phyloP scores from a whole-genome alignment of 805 yeast genomes.

The Tanozyma kutaoensis region DNA sequence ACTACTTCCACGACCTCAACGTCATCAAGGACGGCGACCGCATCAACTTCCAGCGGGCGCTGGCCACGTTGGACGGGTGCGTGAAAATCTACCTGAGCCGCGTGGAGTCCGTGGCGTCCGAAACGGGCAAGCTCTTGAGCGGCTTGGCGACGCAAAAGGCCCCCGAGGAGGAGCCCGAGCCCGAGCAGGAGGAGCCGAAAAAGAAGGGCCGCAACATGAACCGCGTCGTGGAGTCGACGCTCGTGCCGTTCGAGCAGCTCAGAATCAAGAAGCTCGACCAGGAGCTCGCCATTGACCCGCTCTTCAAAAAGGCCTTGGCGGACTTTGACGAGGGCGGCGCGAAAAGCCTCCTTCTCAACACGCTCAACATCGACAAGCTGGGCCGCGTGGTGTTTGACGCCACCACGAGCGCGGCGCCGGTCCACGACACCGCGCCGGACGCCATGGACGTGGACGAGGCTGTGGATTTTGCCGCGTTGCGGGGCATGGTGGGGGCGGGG shows the following conservation, averaged over 20 bases:
- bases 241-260: constrained; percentile 30
- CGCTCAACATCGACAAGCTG: constrained; percentile 37
- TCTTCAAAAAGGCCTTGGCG: constrained; percentile 60
- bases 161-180: constrained; percentile 11
- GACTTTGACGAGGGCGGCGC: constrained; percentile 82
- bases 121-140: constrained; percentile 72
- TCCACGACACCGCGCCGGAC: constrained; percentile 5
- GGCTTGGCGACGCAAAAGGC: constrained; percentile 39
- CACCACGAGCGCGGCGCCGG: constrained; percentile 14
- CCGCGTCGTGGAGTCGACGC: constrained; percentile 10
- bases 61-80: constrained; percentile 89
- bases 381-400: constrained; percentile 61
- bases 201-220: constrained; percentile 6
- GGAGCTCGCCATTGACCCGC: constrained; percentile 57
- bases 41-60: constrained; percentile 82
- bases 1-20: constrained; percentile 77
- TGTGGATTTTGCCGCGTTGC: constrained; percentile 9
- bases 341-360: constrained; percentile 51
- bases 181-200: constrained; percentile 10
- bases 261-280: constrained; percentile 45
- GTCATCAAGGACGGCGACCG: constrained; percentile 57
- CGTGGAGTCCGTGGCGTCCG: constrained; percentile 84
- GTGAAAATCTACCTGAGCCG: constrained; percentile 85
- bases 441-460: not conserved
- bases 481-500: constrained; percentile 2